Evolutionary conservation across 2,329 filamentous ascomycete species (phyloP).

Genomic region (Aspergillus ibericus): DNA sequence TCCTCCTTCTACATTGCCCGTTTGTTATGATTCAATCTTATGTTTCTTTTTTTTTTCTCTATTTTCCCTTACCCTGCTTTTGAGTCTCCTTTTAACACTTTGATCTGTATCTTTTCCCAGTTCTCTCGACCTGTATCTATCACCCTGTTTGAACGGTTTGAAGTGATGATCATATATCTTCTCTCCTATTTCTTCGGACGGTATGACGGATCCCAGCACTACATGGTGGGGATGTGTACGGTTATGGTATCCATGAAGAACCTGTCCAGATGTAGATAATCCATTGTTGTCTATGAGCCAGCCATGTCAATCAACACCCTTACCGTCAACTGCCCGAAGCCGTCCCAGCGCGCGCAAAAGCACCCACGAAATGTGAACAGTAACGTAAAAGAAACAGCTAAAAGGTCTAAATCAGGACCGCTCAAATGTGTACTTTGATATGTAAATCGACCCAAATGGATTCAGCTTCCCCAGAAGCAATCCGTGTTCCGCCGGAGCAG

Average conservation of each 20-base stretch:
- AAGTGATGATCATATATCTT: not conserved
- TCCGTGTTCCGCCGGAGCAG: not conserved
- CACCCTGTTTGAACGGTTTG: not conserved
- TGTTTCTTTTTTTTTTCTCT: not conserved
- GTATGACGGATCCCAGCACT: no score
- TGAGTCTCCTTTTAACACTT: not conserved
- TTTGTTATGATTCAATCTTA: constrained; percentile 15
- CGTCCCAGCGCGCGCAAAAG: constrained; percentile 8
- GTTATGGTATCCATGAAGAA: not conserved
- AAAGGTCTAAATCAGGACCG: constrained; percentile 13
- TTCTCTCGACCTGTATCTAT: not conserved
- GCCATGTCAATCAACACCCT: constrained; percentile 19
- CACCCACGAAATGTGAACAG: not conserved
- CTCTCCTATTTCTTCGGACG: not conserved
- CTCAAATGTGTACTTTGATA: not conserved
- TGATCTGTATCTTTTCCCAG: not conserved
- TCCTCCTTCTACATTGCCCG: not conserved
- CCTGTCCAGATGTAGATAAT: constrained; percentile 10
- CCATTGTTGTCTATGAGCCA: constrained; percentile 24
- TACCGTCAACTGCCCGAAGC: constrained; percentile 10
- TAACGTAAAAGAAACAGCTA: constrained; percentile 2
- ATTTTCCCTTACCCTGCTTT: not conserved
- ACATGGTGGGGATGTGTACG: no score
- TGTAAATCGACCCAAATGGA: constrained; percentile 8
- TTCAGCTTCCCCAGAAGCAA: constrained; percentile 1